These are phyloP conservation scores for Suillus subluteus DNA, from an alignment of 768 basidiomycete genomes.

Conservation along the genomic window DNA sequence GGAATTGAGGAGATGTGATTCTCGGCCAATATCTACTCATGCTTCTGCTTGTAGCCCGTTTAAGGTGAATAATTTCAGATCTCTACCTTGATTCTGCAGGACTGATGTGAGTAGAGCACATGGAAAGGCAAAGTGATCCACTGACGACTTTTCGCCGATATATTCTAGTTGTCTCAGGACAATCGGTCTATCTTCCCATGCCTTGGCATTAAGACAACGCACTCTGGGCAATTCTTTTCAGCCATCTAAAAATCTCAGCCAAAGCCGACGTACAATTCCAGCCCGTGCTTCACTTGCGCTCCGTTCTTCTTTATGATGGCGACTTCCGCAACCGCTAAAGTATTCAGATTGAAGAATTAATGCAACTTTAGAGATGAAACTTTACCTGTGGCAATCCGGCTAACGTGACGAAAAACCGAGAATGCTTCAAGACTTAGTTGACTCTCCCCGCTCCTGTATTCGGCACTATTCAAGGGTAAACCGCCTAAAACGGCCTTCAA, in stretches of 20 bases:
- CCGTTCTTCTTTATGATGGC: conserved; percentile 69
- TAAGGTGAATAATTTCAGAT: background rate
- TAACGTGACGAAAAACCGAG: conserved; percentile 72
- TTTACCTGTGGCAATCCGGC: conserved; percentile 75
- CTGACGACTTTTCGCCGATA: conserved; percentile 93
- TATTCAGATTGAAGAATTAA: conserved; percentile 12
- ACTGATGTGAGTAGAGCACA: conserved; percentile 4
- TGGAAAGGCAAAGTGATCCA: conserved; percentile 9
- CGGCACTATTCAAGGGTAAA: conserved; percentile 66
- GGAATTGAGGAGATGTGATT: conserved; percentile 70
- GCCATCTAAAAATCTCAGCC: background rate
- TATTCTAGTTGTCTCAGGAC: conserved; percentile 86
- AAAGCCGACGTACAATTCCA: conserved; percentile 64
- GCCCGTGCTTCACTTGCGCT: conserved; percentile 65
- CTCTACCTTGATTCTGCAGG: conserved; percentile 29
- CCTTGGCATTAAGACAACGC: conserved; percentile 78
- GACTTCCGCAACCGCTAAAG: conserved; percentile 75
- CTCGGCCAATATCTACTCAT: conserved; percentile 68
- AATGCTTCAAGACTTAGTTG: conserved; percentile 74
- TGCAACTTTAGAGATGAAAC: background rate
- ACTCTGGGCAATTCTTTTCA: conserved; percentile 45
- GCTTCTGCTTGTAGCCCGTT: conserved; percentile 7
- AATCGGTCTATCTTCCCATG: conserved; percentile 89
- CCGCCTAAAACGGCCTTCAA: conserved; percentile 71
- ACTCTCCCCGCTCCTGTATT: conserved; percentile 73